Evolutionary conservation across 306 rosid species (phyloP).

Genomic region (Cicer cuneatum): DNA sequence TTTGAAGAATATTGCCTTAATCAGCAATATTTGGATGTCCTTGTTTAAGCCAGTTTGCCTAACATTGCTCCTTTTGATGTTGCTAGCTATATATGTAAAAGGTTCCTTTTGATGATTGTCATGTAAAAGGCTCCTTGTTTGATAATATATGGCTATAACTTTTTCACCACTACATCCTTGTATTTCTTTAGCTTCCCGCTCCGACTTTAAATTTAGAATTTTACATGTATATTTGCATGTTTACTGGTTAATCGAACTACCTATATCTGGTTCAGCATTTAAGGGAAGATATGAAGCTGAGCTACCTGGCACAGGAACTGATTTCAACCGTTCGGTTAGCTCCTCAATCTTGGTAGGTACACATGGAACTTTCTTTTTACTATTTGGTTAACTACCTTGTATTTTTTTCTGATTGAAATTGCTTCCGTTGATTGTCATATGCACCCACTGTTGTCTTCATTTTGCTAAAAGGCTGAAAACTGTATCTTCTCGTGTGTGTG

Average conservation of each 20-base stretch:
- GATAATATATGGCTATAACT: constrained; percentile 14
- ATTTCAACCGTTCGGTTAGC: constrained; percentile 92
- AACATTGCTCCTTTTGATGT: constrained; percentile 10
- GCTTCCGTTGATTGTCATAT: constrained; percentile 13
- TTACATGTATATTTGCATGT: too few species aligned
- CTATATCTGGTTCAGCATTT: constrained; percentile 73
- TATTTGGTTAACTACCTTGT: constrained; percentile 1
- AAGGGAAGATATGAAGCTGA: constrained; percentile 96
- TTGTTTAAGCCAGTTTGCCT: background rate
- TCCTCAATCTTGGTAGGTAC: constrained; percentile 90
- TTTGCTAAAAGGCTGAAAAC: constrained; percentile 14
- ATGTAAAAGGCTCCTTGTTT: background rate
- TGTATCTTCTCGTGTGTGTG: background rate
- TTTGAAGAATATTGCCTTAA: constrained; percentile 29
- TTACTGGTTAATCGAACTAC: constrained; percentile 40
- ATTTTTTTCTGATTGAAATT: constrained; percentile 20
- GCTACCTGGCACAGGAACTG: constrained; percentile 93
- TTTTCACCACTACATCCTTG: background rate
- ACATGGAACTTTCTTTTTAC: constrained; percentile 49
- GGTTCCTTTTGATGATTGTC: constrained; percentile 26
- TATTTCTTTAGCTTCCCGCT: constrained; percentile 35
- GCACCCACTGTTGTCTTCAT: background rate
- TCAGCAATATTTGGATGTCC: background rate
- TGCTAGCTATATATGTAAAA: constrained; percentile 19
- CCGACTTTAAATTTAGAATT: constrained; percentile 23